Base-by-base conservation (phyloP, 2,329 filamentous ascomycete genomes). In the Penicillium sclerotigenum region DNA sequence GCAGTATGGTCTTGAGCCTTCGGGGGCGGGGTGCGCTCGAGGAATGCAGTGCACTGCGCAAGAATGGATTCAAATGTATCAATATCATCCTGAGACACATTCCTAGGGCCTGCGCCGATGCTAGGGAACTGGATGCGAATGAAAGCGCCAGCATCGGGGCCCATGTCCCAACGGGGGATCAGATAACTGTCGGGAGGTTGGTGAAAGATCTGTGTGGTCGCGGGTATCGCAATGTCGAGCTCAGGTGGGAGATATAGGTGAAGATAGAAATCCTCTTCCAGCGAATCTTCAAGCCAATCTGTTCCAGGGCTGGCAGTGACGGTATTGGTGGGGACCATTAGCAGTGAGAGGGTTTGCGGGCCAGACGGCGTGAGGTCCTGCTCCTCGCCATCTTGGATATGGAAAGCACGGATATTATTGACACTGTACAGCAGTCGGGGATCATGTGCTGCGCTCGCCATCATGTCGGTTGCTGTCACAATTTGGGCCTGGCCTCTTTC, bases 31-130 rank as follows among this genome's bases (percentile, higher is more conserved):
- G 90, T 87, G 42, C 91, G 86, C 74, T 97, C 93, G 5, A 96
- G 83, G 73, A 99, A 97, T 2, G 93, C 90, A 2, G 93, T 97
- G 75, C 93, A 97, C 76, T 97, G 91, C n/a, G 93, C 93, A 48
- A 97, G 81, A 62, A 97, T 97, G 3, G 93, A 97, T 79, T 97
- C 93, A 68, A 97, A 97, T 0, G 93, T 97, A 71, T 97, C 91
- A 40, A 96, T 81, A 72, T 97, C 93, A 71, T 97, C 92, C 73
- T 97, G 91, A 1, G 89, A 83, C 26, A 89, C 87, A 33, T 83
- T 80, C 33, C 71, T 71, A 9, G 79, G 72, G 0, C 89, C 86
- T 58, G 80, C 85, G 20, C 90, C 90, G 24, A 89, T 78, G 3
- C 81, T 72, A 0, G 92, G 92, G 64, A 99, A 97, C 71, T 97